Conservation (phyloP, 2,329 filamentous ascomycete genomes). For the Colletotrichum cordylinicola region DNA sequence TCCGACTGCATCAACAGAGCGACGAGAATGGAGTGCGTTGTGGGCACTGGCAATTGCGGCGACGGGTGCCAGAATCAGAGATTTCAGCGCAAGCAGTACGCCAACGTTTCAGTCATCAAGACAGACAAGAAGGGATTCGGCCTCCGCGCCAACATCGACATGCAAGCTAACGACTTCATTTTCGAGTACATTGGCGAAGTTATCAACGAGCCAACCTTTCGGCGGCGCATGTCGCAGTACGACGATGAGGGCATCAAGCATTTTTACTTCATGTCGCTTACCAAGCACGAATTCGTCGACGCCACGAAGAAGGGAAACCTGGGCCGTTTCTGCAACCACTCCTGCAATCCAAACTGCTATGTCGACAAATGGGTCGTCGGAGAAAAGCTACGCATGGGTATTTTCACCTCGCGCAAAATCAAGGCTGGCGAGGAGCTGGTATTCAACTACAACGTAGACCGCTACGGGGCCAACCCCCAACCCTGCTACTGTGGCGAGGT, state of each 20-base stretch:
- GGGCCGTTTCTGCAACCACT: conserved; percentile 97
- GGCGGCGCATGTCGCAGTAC: conserved; percentile 89
- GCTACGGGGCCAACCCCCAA: conserved; percentile 95
- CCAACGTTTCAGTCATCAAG: conserved; percentile 92
- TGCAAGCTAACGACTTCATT: conserved; percentile 88
- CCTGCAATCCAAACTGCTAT: conserved; percentile 98
- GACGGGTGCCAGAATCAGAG: conserved; percentile 90
- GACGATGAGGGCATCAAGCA: conserved; percentile 97
- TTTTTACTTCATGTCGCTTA: conserved; percentile 99
- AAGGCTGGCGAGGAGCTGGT: conserved; percentile 92
- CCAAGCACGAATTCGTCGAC: conserved; percentile 95
- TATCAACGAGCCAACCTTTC: conserved; percentile 90
- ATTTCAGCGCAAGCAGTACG: conserved; percentile 90
- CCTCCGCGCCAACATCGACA: conserved; percentile 78
- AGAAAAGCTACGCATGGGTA: conserved; percentile 97
- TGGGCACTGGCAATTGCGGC: conserved; percentile 82
- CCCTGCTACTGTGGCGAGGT: conserved; percentile 95
- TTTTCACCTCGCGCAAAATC: conserved; percentile 88
- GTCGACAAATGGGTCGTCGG: conserved; percentile 99
- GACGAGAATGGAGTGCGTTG: conserved; percentile 95
- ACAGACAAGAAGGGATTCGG: conserved; percentile 98
- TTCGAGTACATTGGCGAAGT: conserved; percentile 99
- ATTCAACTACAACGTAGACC: conserved; percentile 99
- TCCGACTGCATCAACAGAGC: conserved; percentile 98
- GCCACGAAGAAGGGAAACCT: conserved; percentile 96